Conservation (phyloP, 257 asterid species). For the Ocimum tenuiflorum region DNA sequence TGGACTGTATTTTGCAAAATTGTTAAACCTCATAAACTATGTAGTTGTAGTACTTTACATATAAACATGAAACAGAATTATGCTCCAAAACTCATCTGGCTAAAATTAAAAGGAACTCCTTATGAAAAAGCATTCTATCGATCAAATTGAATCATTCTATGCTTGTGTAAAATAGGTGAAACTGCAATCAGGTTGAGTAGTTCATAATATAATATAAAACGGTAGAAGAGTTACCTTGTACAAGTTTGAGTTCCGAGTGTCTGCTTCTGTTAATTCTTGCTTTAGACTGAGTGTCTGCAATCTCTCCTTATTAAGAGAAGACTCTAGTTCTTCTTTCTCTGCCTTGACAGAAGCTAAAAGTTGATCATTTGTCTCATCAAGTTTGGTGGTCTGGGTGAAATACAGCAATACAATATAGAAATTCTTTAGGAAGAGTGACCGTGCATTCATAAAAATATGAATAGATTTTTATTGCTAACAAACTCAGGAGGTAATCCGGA, state of each 20-base stretch:
- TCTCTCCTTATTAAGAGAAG: constrained; percentile 68
- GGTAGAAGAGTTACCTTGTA: constrained; percentile 56
- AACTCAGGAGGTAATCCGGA: constrained; percentile 6
- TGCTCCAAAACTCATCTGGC: no score
- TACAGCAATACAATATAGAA: constrained; percentile 5
- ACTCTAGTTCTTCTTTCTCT: constrained; percentile 68
- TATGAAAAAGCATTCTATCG: no score
- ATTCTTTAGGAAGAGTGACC: constrained; percentile 8
- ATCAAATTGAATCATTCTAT: no score
- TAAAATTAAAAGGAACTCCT: no score
- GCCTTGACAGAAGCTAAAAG: constrained; percentile 52
- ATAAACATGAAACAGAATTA: no score
- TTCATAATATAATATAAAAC: constrained; percentile 9
- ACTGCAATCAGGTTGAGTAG: background rate
- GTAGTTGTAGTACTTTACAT: no score
- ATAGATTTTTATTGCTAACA: background rate
- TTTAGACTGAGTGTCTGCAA: constrained; percentile 52
- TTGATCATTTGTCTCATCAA: constrained; percentile 50
- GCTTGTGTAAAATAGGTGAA: background rate
- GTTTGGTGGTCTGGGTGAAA: constrained; percentile 45
- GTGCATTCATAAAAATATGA: constrained; percentile 2
- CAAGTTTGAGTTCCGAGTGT: constrained; percentile 61
- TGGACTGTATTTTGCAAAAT: no score
- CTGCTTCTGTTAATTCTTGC: constrained; percentile 65
- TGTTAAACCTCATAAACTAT: no score